Evolutionary conservation across 768 basidiomycete species (phyloP).

Genomic region (Leucocoprinus sp.): DNA sequence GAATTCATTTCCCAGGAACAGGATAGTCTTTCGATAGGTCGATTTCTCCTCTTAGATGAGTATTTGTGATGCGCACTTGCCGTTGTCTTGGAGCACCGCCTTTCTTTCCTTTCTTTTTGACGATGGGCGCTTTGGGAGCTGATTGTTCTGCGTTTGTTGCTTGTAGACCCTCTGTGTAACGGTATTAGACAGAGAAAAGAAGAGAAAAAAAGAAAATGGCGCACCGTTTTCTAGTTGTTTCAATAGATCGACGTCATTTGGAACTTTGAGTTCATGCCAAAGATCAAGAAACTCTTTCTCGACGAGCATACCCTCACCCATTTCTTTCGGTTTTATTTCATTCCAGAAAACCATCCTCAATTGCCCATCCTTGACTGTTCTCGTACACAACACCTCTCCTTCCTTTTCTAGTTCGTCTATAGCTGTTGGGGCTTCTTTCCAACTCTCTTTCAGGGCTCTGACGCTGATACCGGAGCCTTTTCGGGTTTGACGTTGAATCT

Average conservation of each 20-base stretch:
- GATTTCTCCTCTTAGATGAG: slow-evolving; percentile 80
- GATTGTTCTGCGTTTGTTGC: slow-evolving; percentile 61
- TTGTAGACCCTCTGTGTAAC: slow-evolving; percentile 63
- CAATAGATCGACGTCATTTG: slow-evolving; percentile 77
- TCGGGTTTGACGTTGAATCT: slow-evolving; percentile 79
- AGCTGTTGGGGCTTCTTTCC: slow-evolving; percentile 70
- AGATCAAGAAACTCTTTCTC: slow-evolving; percentile 86
- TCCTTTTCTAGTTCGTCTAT: slow-evolving; percentile 19
- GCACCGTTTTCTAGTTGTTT: slow-evolving; percentile 69
- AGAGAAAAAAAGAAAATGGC: slow-evolving; percentile 10
- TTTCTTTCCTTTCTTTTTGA: slow-evolving; percentile 76
- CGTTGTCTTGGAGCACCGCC: slow-evolving; percentile 66
- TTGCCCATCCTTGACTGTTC: neutral
- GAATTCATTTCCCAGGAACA: slow-evolving; percentile 25
- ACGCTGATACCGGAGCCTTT: slow-evolving; percentile 83
- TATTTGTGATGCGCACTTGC: slow-evolving; percentile 79
- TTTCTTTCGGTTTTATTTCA: neutral
- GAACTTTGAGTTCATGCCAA: slow-evolving; percentile 81
- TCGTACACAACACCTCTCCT: slow-evolving; percentile 49
- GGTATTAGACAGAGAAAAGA: slow-evolving; percentile 8
- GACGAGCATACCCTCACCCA: slow-evolving; percentile 24
- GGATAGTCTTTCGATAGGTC: slow-evolving; percentile 73
- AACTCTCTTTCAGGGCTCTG: slow-evolving; percentile 79
- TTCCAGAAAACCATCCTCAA: slow-evolving; percentile 12
- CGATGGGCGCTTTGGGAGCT: slow-evolving; percentile 43